Conservation (phyloP, 352 stramenopile species). For the Phytopythium chamaehyphon region DNA sequence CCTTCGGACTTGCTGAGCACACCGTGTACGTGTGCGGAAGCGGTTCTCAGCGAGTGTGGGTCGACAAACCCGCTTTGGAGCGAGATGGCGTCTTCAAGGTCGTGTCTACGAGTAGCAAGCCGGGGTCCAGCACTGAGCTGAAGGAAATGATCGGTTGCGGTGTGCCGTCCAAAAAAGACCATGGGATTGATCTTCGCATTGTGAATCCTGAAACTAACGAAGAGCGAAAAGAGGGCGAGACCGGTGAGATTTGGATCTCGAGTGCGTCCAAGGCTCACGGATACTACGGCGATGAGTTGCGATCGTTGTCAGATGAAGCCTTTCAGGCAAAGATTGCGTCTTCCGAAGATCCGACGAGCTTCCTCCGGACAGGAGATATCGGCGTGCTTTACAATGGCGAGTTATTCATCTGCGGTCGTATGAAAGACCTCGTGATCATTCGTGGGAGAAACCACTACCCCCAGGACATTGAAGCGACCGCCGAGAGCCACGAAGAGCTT, state of each 20-base stretch:
- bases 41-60: conserved; percentile 83
- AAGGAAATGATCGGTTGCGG: conserved; percentile 95
- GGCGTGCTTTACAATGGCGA: conserved; percentile 96
- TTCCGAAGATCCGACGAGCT: conserved; percentile 37
- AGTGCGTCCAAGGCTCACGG: conserved; percentile 91
- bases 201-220: conserved; percentile 79
- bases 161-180: conserved; percentile 69
- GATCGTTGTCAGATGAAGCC: conserved; percentile 71
- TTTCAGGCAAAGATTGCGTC: conserved; percentile 85
- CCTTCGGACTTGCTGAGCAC: conserved; percentile 99
- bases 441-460: conserved; percentile 99
- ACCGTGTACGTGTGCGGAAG: conserved; percentile 97
- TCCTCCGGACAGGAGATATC: conserved; percentile 95
- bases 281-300: conserved; percentile 88
- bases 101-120: conserved; percentile 4
- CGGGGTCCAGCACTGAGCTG: conserved; percentile 16
- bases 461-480: conserved; percentile 96
- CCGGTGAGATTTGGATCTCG: conserved; percentile 88
- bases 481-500: conserved; percentile 75
- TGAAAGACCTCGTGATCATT: conserved; percentile 99
- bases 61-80: conserved; percentile 91
- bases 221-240: conserved; percentile 44
- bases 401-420: conserved; percentile 96
- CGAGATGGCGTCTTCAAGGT: conserved; percentile 56
- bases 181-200: conserved; percentile 93